Base-by-base conservation (phyloP, 768 basidiomycete species). In the Lactifluus pinguis region DNA sequence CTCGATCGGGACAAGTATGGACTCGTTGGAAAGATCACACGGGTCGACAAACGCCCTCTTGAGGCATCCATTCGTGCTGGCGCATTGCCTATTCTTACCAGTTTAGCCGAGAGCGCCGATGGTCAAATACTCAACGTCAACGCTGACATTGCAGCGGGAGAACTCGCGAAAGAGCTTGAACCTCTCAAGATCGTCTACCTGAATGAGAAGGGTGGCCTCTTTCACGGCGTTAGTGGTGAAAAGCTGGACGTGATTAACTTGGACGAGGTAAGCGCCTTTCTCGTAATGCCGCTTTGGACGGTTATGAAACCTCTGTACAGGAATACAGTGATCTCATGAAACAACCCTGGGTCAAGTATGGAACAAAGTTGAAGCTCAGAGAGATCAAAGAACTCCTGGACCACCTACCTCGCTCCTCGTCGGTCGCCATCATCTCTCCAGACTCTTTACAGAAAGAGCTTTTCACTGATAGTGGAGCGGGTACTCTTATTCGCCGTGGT, bases 61-160 rank as follows among this genome's bases (percentile, higher is more conserved):
- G 97, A 99, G 74, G 95, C 95, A 2, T 86, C 95, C 51, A 99
- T 99, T 72, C 85, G 92, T 49, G 94, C 95, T 1, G 95, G 97
- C 36, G 94, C 93, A 21, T 80, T 99, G 29, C 97, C 97, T 59
- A 97, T 99, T 74, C 79, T 98, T 19, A 98, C 94, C 65, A 90
- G 87, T 72, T 78, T 99, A 53, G 95, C 97, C 6, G 97, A 98
- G 75, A 89, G 90, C 38, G 80, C 85, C 21, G 92, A 97, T 38
- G 97, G 97, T n/a, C 97, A 99, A 73, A 94, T 99, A 67, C 79
- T 98, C 64, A 99, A 99, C 69, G 97, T 99, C 72, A 99, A 98
- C 70, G 97, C 97, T 21, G 97, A 99, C 72, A 90, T 98, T 64
- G 97, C 97, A 2, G 95, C 97, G 1, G 97, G 95, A 44, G 97